phyloP scores from a whole-genome alignment of 2,329 filamentous ascomycete genomes.

The Penicillium expansum region DNA sequence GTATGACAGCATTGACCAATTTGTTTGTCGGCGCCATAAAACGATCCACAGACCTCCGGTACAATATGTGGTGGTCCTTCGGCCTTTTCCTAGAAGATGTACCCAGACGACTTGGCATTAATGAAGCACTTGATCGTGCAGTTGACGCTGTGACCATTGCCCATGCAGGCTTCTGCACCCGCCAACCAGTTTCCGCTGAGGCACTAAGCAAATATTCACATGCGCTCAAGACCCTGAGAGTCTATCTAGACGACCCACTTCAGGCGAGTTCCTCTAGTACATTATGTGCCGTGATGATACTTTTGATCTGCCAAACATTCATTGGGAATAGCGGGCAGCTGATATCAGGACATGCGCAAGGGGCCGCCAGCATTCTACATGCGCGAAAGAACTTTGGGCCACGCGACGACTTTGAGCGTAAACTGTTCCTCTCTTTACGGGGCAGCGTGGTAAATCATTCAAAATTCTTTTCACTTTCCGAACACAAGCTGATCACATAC shows the following conservation, averaged over 20 bases:
- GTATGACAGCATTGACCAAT: slow-evolving; percentile 31
- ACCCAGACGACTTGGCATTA: slow-evolving; percentile 47
- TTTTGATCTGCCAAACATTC: slow-evolving; percentile 35
- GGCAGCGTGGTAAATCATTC: slow-evolving; percentile 35
- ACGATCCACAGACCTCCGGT: slow-evolving; percentile 45
- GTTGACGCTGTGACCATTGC: slow-evolving; percentile 31
- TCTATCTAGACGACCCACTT: slow-evolving; percentile 30
- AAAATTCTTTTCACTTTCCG: not conserved
- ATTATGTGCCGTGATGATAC: slow-evolving; percentile 38
- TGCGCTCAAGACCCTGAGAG: slow-evolving; percentile 29
- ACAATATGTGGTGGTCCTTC: slow-evolving; percentile 48
- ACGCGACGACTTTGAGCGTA: slow-evolving; percentile 35
- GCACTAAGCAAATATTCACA: slow-evolving; percentile 33
- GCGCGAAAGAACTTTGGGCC: slow-evolving; percentile 31
- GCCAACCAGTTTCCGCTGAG: slow-evolving; percentile 14
- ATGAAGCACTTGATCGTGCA: slow-evolving; percentile 47
- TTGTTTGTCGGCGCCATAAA: slow-evolving; percentile 36
- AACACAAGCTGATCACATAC: not conserved
- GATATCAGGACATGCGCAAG: slow-evolving; percentile 35
- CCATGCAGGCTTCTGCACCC: slow-evolving; percentile 28
- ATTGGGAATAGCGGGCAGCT: slow-evolving; percentile 15
- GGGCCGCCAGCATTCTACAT: slow-evolving; percentile 37
- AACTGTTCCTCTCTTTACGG: slow-evolving; percentile 34
- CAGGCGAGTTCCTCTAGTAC: slow-evolving; percentile 35
- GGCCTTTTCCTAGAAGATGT: slow-evolving; percentile 49